Evolutionary conservation across 352 stramenopile genomes (phyloP).

Genomic region (Globisporangium sylvaticum): DNA sequence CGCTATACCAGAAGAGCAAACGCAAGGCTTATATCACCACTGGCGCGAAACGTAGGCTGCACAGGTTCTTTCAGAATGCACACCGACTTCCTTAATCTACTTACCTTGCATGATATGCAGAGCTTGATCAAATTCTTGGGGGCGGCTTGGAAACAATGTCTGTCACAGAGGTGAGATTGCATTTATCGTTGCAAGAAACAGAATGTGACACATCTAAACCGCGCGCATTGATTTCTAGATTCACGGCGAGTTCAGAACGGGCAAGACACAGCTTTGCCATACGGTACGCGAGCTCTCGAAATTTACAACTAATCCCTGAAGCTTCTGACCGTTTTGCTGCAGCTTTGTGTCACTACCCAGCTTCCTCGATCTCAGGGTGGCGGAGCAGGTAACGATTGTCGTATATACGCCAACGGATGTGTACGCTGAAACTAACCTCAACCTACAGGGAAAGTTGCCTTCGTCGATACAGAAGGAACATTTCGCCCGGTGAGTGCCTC

Average conservation of each 20-base stretch:
- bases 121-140: constrained; percentile 83
- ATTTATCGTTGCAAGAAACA: neutral
- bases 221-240: constrained; percentile 34
- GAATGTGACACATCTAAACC: neutral
- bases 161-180: constrained; percentile 78
- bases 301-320: neutral
- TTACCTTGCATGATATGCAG: constrained; percentile 21
- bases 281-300: constrained; percentile 41
- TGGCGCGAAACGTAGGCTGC: constrained; percentile 52
- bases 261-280: constrained; percentile 94
- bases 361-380: constrained; percentile 81
- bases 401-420: constrained; percentile 7
- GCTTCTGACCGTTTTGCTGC: neutral
- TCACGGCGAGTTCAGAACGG: constrained; percentile 91
- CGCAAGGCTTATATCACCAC: constrained; percentile 77
- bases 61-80: neutral
- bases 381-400: constrained; percentile 48
- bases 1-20: constrained; percentile 65
- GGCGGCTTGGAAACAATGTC: constrained; percentile 89
- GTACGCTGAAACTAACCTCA: neutral
- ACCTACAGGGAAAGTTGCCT: constrained; percentile 72
- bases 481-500: constrained; percentile 74
- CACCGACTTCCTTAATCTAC: constrained; percentile 15
- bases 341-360: constrained; percentile 81
- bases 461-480: constrained; percentile 91